These are phyloP conservation scores for Coemansia sp. DNA, from an alignment of 192 early-diverging fungal species.

Conservation along the genomic window DNA sequence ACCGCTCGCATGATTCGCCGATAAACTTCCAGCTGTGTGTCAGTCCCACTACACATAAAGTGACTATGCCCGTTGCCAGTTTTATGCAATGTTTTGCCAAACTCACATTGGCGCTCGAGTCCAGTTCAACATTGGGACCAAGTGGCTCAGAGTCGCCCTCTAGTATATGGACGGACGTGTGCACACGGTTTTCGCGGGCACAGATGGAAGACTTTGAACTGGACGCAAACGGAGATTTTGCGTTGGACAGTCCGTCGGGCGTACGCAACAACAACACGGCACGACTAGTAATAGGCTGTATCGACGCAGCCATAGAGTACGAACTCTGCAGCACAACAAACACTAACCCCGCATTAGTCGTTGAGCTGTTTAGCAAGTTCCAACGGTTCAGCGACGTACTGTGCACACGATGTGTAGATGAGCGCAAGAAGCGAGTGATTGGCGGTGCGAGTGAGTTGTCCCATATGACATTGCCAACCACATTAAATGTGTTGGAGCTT, in stretches of 20 bases:
- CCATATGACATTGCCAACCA: slow-evolving; percentile 16
- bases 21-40: slow-evolving; percentile 29
- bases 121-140: not conserved
- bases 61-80: slow-evolving; percentile 28
- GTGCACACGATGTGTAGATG: slow-evolving; percentile 32
- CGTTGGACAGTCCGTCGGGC: slow-evolving; percentile 54
- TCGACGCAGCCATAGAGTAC: slow-evolving; percentile 58
- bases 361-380: slow-evolving; percentile 33
- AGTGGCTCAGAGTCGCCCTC: not conserved
- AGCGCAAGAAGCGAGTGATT: slow-evolving; percentile 21
- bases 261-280: slow-evolving; percentile 59
- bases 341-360: slow-evolving; percentile 11
- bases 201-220: slow-evolving; percentile 70
- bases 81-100: slow-evolving; percentile 34
- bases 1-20: slow-evolving; percentile 21
- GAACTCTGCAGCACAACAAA: slow-evolving; percentile 10
- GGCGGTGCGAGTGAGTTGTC: slow-evolving; percentile 18
- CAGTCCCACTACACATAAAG: slow-evolving; percentile 20
- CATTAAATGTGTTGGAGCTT: slow-evolving; percentile 6
- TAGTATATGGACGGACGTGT: slow-evolving; percentile 25
- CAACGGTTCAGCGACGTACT: slow-evolving; percentile 27
- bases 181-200: slow-evolving; percentile 51
- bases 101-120: slow-evolving; percentile 10
- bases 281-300: slow-evolving; percentile 56
- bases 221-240: slow-evolving; percentile 64